Base-by-base conservation (phyloP, 2,329 filamentous ascomycete species). In the Fusarium concolor region DNA sequence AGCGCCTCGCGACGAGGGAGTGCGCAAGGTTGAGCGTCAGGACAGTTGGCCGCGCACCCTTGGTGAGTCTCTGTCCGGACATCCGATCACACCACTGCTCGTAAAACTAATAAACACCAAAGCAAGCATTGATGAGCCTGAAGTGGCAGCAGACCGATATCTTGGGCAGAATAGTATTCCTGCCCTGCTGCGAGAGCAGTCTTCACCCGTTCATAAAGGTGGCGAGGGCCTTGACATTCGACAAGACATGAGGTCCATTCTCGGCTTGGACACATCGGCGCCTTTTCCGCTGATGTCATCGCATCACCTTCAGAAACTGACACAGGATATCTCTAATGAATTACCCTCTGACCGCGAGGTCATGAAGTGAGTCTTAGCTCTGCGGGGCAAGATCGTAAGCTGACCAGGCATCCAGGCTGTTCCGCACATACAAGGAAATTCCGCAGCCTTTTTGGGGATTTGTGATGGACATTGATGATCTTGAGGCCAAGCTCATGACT, bases 381-480 rank as follows among this genome's bases (percentile, higher is more conserved):
- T 29, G 11, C 35, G 26, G 39, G 24, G 20, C 28, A 18, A 28
- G 22, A 14, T 11, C 10, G 18, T 47, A 38, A 49, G 29, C 42
- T 71, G 31, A 65, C 66, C 62, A 54, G 31, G 26, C 38, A 20
- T 45, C 10, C 58, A 90, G 88, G 71, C 79, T 89, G 9, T 90
- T 90, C 72, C 84, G 86, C 43, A 87, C 87, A 3, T 90, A 90
- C 78, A 90, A 90, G 75, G 87, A 90, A 72, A 88, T 89, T 24
- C 86, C 88, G 3, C 88, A 90, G 47, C 87, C 87, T 2, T 90
- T 90, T 68, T 90, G 88, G 88, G 88, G 88, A 2, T 88, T 90
- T 49, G 86, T 90, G 18, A 84, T 89, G 58, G 88, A 90, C 68
- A 87, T 90, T 54, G 87, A 89, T 56, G 88, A 89, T 53, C 84